Evolutionary conservation across 371 early-diverging fungal genomes (phyloP).

Genomic region (Mortierella sp.): DNA sequence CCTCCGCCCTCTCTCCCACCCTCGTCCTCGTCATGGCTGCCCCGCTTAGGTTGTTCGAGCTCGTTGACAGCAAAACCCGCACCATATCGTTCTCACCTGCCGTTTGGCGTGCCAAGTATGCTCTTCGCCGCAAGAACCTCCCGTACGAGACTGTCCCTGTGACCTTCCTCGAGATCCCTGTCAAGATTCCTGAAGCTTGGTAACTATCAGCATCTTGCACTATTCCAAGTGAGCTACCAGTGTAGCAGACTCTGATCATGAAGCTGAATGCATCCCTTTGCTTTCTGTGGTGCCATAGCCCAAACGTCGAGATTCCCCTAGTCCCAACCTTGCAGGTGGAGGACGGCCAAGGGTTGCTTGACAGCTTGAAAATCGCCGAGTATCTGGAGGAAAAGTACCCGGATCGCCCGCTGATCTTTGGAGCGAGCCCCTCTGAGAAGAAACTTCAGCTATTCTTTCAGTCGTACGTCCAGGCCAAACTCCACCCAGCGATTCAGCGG

Average conservation of each 20-base stretch:
- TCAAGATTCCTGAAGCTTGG: conserved; percentile 28
- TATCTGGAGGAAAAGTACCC: conserved; percentile 51
- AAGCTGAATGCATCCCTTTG: too few relatives aligned
- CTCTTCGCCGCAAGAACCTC: conserved; percentile 33
- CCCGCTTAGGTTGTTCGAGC: conserved; percentile 38
- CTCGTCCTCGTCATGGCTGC: background rate
- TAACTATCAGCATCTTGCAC: too few relatives aligned
- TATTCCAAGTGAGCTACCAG: too few relatives aligned
- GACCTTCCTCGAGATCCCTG: conserved; percentile 46
- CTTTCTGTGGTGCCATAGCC: too few relatives aligned
- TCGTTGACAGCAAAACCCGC: conserved; percentile 51
- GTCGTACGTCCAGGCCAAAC: conserved; percentile 41
- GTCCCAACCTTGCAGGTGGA: conserved; percentile 42
- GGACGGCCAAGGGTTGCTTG: conserved; percentile 26
- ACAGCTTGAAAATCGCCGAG: conserved; percentile 46
- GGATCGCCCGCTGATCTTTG: conserved; percentile 48
- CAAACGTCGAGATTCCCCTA: conserved; percentile 28
- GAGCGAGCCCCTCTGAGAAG: conserved; percentile 33
- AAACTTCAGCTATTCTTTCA: conserved; percentile 47
- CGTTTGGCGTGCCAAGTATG: conserved; percentile 52
- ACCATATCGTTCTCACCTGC: conserved; percentile 45
- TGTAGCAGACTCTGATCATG: too few relatives aligned
- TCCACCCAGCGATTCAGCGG: conserved; percentile 42
- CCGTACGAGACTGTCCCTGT: conserved; percentile 34
- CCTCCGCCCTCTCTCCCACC: background rate